Percentiles rank a stretch among this genome's conserved stretches.
phyloP scores from a whole-genome alignment of 805 yeast species.

The Ogataea henricii region DNA sequence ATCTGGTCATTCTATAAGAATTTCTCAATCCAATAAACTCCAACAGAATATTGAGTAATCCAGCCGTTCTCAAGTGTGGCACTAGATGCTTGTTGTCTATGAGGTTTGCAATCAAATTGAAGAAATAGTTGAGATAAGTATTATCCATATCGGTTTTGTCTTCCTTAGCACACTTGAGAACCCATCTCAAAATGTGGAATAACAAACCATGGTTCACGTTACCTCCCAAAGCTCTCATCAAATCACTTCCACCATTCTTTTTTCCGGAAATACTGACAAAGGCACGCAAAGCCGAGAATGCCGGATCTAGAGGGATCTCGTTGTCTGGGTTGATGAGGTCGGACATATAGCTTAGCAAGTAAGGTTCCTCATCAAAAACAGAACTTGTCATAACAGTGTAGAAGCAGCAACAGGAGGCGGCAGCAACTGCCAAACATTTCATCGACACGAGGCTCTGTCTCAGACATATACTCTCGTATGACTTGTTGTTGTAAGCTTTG shows the following conservation, averaged over 20 bases:
- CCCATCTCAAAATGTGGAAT: constrained; percentile 67
- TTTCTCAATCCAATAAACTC: constrained; percentile 58
- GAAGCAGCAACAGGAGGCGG: constrained; percentile 56
- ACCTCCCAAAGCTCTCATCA: constrained; percentile 77
- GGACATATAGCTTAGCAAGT: constrained; percentile 65
- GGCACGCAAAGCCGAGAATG: constrained; percentile 63
- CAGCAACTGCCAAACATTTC: constrained; percentile 69
- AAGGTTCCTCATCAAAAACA: constrained; percentile 72
- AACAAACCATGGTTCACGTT: constrained; percentile 84
- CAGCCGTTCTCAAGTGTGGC: constrained; percentile 69
- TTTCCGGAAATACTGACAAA: constrained; percentile 69
- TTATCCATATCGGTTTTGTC: constrained; percentile 30
- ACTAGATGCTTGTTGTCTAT: constrained; percentile 57
- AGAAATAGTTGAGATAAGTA: constrained; percentile 42
- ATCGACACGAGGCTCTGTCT: constrained; percentile 62
- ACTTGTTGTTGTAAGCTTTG: constrained; percentile 64
- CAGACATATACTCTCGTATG: constrained; percentile 53
- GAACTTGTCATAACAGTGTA: constrained; percentile 63
- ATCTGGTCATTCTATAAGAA: constrained; percentile 54
- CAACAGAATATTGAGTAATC: constrained; percentile 65
- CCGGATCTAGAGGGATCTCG: constrained; percentile 51
- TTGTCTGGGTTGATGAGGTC: constrained; percentile 73
- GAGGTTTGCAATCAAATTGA: constrained; percentile 63
- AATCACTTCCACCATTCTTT: constrained; percentile 72
- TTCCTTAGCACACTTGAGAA: constrained; percentile 51